Evolutionary conservation across 441 rosid species (phyloP).

Genomic region (Brassica balearica): DNA sequence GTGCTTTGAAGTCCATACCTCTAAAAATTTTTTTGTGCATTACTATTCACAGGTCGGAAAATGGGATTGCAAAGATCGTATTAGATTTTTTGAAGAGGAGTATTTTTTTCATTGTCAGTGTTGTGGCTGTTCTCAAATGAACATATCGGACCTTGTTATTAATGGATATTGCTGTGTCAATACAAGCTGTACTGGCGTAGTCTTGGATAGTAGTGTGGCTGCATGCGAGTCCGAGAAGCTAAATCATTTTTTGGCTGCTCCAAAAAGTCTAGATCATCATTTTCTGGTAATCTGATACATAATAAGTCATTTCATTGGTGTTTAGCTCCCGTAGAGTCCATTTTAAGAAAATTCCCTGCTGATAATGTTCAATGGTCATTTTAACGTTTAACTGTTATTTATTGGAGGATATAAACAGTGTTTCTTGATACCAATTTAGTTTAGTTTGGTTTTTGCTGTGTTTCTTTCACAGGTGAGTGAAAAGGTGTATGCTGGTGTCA

Average conservation of each 20-base stretch:
- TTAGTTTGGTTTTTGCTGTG: not conserved
- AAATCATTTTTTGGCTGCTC: constrained; percentile 32
- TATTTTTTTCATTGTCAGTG: constrained; percentile 80
- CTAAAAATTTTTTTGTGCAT: not conserved
- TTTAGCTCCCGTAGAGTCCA: constrained; percentile 9
- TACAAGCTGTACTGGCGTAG: constrained; percentile 67
- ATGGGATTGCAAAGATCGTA: constrained; percentile 73
- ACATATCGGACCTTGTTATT: constrained; percentile 72
- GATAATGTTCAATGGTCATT: constrained; percentile 1
- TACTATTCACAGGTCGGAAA: constrained; percentile 73
- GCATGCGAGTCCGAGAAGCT: constrained; percentile 52
- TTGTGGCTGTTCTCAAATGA: constrained; percentile 67
- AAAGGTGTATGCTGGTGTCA: constrained; percentile 39
- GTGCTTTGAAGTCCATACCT: constrained; percentile 18
- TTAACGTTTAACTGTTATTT: constrained; percentile 5
- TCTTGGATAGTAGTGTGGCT: constrained; percentile 53
- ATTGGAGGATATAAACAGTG: not conserved
- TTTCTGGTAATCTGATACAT: constrained; percentile 53
- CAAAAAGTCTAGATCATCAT: constrained; percentile 44
- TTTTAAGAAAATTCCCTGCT: not conserved
- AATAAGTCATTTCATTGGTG: not conserved
- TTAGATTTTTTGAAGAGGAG: constrained; percentile 70
- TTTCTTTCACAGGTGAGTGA: constrained; percentile 47
- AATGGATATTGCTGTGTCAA: constrained; percentile 70
- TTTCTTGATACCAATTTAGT: not conserved